Evolutionary conservation across 495 filamentous ascomycete genomes (phyloP).

Genomic region (Tuber magnatum): DNA sequence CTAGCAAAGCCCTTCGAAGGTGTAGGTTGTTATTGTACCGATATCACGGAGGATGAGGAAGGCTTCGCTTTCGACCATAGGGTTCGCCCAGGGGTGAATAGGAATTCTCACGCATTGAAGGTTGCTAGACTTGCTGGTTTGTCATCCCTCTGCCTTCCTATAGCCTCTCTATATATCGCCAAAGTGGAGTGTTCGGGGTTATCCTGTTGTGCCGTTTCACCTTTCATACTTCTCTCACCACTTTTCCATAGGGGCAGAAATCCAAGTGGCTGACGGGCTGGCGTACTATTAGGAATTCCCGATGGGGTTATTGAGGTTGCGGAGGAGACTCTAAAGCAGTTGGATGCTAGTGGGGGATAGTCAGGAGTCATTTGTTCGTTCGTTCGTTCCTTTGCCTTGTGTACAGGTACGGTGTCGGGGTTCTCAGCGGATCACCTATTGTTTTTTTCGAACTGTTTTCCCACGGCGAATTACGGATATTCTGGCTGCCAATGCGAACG

Average conservation of each 20-base stretch:
- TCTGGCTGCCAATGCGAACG: not conserved
- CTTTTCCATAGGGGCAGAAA: not conserved
- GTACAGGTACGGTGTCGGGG: not conserved
- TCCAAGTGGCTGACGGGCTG: not conserved
- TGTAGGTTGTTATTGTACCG: conserved; percentile 80
- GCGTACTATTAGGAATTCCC: conserved; percentile 17
- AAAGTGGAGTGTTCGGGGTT: not conserved
- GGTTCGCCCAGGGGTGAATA: conserved; percentile 73
- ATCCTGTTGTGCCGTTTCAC: not conserved
- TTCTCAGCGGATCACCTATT: not conserved
- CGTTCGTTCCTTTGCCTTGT: not conserved
- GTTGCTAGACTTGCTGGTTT: conserved; percentile 81
- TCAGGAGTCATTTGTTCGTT: not conserved
- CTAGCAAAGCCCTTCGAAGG: conserved; percentile 58
- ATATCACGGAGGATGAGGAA: conserved; percentile 62
- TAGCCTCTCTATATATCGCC: not conserved
- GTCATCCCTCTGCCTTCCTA: conserved; percentile 42
- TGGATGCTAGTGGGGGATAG: not conserved
- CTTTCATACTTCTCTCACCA: not conserved
- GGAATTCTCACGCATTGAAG: conserved; percentile 79
- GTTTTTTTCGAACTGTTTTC: not conserved
- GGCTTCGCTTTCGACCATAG: conserved; percentile 83
- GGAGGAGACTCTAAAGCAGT: conserved; percentile 14
- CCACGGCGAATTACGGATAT: not conserved
- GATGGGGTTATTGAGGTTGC: conserved; percentile 25